phyloP scores from a whole-genome alignment of 352 stramenopile species.

The Albugo candida region DNA sequence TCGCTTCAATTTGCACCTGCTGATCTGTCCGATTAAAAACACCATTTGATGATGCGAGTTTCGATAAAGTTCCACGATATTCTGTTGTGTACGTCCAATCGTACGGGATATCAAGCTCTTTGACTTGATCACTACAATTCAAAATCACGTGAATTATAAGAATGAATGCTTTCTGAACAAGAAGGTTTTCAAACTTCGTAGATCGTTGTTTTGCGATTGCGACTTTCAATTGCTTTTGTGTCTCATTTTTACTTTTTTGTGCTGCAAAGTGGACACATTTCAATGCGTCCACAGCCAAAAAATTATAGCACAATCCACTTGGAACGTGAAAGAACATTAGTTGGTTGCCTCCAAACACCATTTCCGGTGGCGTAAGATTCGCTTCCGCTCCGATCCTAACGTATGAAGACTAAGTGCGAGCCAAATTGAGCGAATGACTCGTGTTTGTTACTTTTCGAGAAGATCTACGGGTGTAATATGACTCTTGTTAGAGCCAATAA shows the following conservation, averaged over 20 bases:
- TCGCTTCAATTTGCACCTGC: conserved; percentile 14
- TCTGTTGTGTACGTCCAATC: conserved; percentile 74
- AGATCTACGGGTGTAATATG: conserved; percentile 62
- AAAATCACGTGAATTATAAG: not conserved
- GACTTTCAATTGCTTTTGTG: conserved; percentile 62
- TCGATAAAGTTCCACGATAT: conserved; percentile 17
- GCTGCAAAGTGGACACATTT: conserved; percentile 53
- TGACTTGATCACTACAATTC: conserved; percentile 36
- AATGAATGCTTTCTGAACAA: not conserved
- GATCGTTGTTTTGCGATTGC: conserved; percentile 41
- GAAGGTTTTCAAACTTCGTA: not conserved
- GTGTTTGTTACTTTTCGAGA: conserved; percentile 27
- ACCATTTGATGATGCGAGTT: conserved; percentile 3
- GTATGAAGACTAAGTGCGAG: conserved; percentile 4
- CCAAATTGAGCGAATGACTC: not conserved
- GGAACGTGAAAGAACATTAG: conserved; percentile 50
- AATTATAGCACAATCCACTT: conserved; percentile 53
- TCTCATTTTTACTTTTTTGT: conserved; percentile 25
- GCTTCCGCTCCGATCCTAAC: conserved; percentile 29
- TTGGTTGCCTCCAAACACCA: conserved; percentile 76
- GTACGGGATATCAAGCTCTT: conserved; percentile 64
- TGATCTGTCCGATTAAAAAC: conserved; percentile 12
- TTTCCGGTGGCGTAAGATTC: conserved; percentile 64
- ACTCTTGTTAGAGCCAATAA: conserved; percentile 62
- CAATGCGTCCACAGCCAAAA: conserved; percentile 51